Conservation (phyloP, 2,329 filamentous ascomycete species). For the Aspergillus sp. region DNA sequence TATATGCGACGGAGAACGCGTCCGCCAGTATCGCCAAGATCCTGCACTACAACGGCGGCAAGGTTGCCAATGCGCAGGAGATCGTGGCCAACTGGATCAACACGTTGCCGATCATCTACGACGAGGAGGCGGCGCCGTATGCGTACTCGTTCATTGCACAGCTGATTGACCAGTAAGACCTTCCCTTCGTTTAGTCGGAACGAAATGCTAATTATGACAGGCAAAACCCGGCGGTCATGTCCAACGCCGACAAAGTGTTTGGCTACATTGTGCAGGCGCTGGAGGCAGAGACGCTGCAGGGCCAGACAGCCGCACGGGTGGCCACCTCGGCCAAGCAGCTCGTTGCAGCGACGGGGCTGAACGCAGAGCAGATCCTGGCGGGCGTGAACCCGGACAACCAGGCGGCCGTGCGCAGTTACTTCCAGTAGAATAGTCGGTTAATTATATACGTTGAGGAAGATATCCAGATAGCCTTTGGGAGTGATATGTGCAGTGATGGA, state of each 20-base stretch:
- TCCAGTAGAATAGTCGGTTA: conserved; percentile 52
- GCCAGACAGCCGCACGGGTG: conserved; percentile 74
- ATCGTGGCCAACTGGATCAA: conserved; percentile 84
- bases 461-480: too few relatives aligned
- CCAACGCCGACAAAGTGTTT: conserved; percentile 78
- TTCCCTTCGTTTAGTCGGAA: conserved; percentile 3
- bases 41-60: conserved; percentile 78
- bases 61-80: conserved; percentile 72
- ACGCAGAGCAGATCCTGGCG: conserved; percentile 71
- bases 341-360: conserved; percentile 68
- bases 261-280: conserved; percentile 82
- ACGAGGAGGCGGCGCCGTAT: conserved; percentile 95
- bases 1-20: conserved; percentile 96
- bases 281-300: conserved; percentile 85
- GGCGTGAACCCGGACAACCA: conserved; percentile 78
- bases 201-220: conserved; percentile 47
- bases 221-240: conserved; percentile 77
- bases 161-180: conserved; percentile 86
- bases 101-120: conserved; percentile 86
- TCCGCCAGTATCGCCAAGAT: conserved; percentile 97
- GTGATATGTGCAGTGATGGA: neutral
- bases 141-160: conserved; percentile 90
- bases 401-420: conserved; percentile 73
- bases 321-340: conserved; percentile 75
- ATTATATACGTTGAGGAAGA: too few relatives aligned